Evolutionary conservation across 306 rosid species (phyloP), one percentile per base, ranked within the genome.

Genomic region (Ceratonia siliqua): DNA sequence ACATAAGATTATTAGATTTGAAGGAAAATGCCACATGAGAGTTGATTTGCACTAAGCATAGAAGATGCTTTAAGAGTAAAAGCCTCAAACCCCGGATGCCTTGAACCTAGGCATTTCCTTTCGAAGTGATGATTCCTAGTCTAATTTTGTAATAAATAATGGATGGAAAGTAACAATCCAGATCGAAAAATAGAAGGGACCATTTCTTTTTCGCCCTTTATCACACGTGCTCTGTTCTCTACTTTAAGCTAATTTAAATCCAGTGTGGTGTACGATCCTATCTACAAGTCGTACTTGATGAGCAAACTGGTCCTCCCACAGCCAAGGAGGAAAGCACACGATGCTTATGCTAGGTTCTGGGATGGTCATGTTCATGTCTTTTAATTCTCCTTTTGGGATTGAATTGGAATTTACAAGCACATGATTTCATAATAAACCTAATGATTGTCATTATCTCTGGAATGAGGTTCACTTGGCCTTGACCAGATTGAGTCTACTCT

Each of bases 221-320:
- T 66, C 2, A 30, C 46, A 48, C 78, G 14, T 42, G 65, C 64
- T 8, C 28, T 38, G 46, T 41, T 13, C 49, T 49, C 17, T 61
- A 48, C 70, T 77, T 45, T 43, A 21, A 3, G 52, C 78, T 71
- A n/a, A n/a, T n/a, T 42, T 72, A 32, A 42, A 62, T 72, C 43
- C 24, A n/a, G 9, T 21, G 21, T 33, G 24, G 11, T 2, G 22
- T 18, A 41, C 25, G 8, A 17, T 25, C 21, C 11, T 11, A 61
- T 30, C 13, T 11, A 5, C 27, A 10, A 12, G n/a, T 25, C 1
- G 6, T 1, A 33, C 38, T 41, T 5, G 8, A 38, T 39, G 12
- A 28, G 11, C 22, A 14, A 71, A 59, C 27, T 24, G 35, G 25
- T 71, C 54, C 24, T 55, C 28, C 52, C 27, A 10, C 24, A 5